These are phyloP conservation scores for Diaporthe velutina DNA, from an alignment of 2,329 filamentous ascomycete genomes.

Conservation along the genomic window DNA sequence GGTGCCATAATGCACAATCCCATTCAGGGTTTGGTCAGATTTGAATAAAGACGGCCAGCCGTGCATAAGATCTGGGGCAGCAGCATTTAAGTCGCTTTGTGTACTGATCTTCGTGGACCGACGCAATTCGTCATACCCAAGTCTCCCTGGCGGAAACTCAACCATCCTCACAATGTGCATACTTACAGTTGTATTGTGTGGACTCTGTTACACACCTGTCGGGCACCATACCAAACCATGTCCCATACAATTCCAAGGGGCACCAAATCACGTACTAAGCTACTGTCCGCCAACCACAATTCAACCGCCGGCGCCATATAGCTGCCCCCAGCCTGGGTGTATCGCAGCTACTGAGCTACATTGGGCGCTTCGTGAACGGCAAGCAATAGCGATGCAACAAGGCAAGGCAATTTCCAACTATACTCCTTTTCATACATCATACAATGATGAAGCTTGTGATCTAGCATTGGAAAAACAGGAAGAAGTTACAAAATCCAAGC, in stretches of 20 bases:
- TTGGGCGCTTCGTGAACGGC: neutral
- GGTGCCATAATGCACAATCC: neutral
- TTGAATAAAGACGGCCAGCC: neutral
- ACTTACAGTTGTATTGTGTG: neutral
- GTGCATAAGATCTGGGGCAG: neutral
- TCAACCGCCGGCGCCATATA: neutral
- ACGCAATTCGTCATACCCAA: neutral
- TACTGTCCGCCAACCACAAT: neutral
- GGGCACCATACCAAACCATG: neutral
- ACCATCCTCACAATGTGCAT: neutral
- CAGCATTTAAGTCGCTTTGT: neutral
- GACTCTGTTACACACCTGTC: neutral
- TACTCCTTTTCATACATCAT: neutral
- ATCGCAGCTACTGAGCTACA: neutral
- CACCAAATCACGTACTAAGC: neutral
- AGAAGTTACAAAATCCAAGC: neutral
- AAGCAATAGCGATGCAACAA: neutral
- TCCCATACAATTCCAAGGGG: neutral
- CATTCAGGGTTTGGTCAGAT: neutral
- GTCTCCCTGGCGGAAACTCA: constrained; percentile 12
- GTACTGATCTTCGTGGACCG: too few species aligned
- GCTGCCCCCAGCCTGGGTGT: neutral
- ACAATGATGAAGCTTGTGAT: neutral
- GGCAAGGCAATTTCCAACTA: neutral
- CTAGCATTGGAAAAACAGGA: neutral